These are phyloP conservation scores for Saturnispora quitensis DNA, from an alignment of 805 yeast species.

Conservation along the genomic window DNA sequence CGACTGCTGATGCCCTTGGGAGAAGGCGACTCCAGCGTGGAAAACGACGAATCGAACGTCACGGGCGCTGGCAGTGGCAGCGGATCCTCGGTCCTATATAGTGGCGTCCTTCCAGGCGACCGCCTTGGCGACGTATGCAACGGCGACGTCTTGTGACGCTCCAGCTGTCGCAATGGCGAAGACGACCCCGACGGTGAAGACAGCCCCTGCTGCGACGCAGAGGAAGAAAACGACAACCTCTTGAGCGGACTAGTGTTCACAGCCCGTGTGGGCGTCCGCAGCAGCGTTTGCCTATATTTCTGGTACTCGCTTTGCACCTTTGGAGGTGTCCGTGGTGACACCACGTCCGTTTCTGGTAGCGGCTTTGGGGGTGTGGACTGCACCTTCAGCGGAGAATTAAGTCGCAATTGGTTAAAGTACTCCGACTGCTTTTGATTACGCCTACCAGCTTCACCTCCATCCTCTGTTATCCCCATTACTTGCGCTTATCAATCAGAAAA, in stretches of 20 bases:
- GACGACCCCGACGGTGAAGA: background rate
- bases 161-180: background rate
- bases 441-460: background rate
- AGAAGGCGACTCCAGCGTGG: conserved; percentile 6
- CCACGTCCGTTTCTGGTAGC: background rate
- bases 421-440: background rate
- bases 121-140: background rate
- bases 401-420: background rate
- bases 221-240: background rate
- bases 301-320: background rate
- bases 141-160: background rate
- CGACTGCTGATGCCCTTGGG: background rate
- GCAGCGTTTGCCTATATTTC: background rate
- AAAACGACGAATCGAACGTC: conserved; percentile 7
- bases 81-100: background rate
- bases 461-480: background rate
- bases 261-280: background rate
- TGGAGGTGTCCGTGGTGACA: background rate
- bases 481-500: background rate
- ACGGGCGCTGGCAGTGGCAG: background rate
- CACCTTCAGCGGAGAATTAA: background rate
- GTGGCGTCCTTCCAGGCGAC: background rate
- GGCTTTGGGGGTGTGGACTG: background rate
- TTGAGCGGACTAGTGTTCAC: background rate
- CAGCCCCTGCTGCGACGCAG: background rate